Percentiles rank a stretch among this genome's conserved stretches.
Conservation (phyloP, 2,329 filamentous ascomycete genomes). For the Paecilomyces fulvus region DNA sequence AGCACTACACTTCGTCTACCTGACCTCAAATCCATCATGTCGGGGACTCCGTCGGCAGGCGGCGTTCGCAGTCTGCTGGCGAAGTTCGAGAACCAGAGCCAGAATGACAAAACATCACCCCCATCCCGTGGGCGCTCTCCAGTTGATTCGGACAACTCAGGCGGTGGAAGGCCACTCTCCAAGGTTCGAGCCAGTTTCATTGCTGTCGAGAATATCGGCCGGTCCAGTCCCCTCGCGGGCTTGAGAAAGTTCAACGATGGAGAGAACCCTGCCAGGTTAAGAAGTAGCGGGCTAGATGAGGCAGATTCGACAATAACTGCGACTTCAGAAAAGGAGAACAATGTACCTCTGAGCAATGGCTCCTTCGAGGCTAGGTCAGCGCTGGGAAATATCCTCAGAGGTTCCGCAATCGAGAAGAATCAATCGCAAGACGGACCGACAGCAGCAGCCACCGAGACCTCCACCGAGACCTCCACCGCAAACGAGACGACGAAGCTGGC, state of each 20-base stretch:
- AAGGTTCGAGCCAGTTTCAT: slow-evolving; percentile 70
- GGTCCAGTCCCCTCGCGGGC: slow-evolving; percentile 33
- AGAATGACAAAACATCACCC: slow-evolving; percentile 50
- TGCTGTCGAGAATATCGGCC: slow-evolving; percentile 51
- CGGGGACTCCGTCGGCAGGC: slow-evolving; percentile 31
- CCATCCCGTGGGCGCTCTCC: slow-evolving; percentile 64
- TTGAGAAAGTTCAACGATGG: slow-evolving; percentile 33
- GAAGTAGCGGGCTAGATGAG: slow-evolving; percentile 22
- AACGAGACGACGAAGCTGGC: slow-evolving; percentile 4
- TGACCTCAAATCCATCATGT: slow-evolving; percentile 3
- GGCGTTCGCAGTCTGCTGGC: slow-evolving; percentile 67
- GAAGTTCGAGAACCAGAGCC: slow-evolving; percentile 69
- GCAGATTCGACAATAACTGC: slow-evolving; percentile 19
- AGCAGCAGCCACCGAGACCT: neutral
- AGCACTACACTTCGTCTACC: neutral
- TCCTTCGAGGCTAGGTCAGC: neutral
- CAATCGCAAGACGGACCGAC: neutral
- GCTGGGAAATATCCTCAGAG: neutral
- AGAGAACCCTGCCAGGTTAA: slow-evolving; percentile 22
- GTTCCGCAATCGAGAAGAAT: neutral
- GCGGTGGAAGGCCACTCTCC: slow-evolving; percentile 53
- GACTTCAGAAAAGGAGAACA: slow-evolving; percentile 11
- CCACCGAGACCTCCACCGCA: neutral
- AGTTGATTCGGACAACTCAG: slow-evolving; percentile 37
- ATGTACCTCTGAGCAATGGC: slow-evolving; percentile 14